Evolutionary conservation across 805 yeast genomes (phyloP).

Genomic region (Nakazawaea wickerhamii): DNA sequence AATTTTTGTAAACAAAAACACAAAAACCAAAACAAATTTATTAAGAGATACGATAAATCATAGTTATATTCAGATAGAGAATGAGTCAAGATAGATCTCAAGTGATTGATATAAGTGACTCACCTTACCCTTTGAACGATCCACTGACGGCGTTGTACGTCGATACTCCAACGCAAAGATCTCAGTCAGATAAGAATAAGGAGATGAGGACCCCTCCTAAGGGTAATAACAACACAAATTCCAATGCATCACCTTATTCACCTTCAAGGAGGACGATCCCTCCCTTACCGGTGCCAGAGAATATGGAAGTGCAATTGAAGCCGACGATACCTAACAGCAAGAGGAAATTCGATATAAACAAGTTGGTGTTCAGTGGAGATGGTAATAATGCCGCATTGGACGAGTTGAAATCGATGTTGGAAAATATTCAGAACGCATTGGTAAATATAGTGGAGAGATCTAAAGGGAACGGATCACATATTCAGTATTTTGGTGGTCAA

Average conservation of each 20-base stretch:
- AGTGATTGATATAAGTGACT: constrained; percentile 1
- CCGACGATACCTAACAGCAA: constrained; percentile 12
- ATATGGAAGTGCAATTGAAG: constrained; percentile 12
- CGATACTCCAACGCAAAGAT: neutral
- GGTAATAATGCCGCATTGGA: constrained; percentile 5
- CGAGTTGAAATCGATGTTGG: constrained; percentile 13
- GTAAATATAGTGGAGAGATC: constrained; percentile 12
- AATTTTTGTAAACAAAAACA: too few relatives aligned
- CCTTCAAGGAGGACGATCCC: constrained; percentile 11
- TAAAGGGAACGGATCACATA: constrained; percentile 10
- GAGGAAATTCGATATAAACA: constrained; percentile 12
- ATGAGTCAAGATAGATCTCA: neutral
- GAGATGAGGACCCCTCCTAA: constrained; percentile 2
- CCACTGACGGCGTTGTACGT: constrained; percentile 1
- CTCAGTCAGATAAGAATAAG: neutral
- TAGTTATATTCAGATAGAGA: too few relatives aligned
- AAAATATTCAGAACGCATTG: constrained; percentile 11
- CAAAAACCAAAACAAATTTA: too few relatives aligned
- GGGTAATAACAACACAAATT: neutral
- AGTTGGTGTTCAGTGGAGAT: constrained; percentile 7
- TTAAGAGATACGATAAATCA: too few relatives aligned
- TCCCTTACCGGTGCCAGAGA: constrained; percentile 13
- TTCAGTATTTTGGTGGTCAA: constrained; percentile 9
- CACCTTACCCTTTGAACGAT: constrained; percentile 2
- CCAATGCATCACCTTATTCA: constrained; percentile 8